Evolutionary conservation across 495 filamentous ascomycete species (phyloP).

Genomic region (Penicillium canescens): DNA sequence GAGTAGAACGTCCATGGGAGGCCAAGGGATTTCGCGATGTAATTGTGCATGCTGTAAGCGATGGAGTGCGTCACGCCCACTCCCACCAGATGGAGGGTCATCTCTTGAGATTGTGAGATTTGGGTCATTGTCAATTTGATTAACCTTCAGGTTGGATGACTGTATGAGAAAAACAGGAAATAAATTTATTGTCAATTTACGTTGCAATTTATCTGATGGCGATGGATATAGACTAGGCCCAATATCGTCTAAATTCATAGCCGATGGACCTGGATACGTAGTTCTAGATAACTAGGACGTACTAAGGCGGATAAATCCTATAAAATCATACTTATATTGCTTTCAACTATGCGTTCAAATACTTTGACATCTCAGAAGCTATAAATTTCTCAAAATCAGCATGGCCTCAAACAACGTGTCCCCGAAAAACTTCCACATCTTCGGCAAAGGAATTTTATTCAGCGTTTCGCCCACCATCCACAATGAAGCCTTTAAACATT

Average conservation of each 20-base stretch:
- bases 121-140: neutral
- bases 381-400: neutral
- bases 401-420: neutral
- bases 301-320: too few species aligned
- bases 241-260: conserved; percentile 1
- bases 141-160: neutral
- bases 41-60: conserved; percentile 43
- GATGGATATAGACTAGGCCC: neutral
- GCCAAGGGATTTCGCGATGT: conserved; percentile 36
- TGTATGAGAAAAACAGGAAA: neutral
- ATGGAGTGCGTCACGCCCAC: conserved; percentile 46
- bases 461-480: conserved; percentile 73
- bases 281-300: neutral
- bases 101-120: conserved; percentile 2
- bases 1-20: conserved; percentile 39
- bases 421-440: conserved; percentile 47
- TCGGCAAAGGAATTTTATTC: conserved; percentile 65
- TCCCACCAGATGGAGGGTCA: conserved; percentile 39
- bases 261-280: neutral
- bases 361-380: too few species aligned
- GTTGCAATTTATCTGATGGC: neutral
- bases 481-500: conserved; percentile 62
- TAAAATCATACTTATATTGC: too few species aligned
- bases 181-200: neutral
- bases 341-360: too few species aligned